Evolutionary conservation across 192 early-diverging fungal genomes (phyloP).

Genomic region (Helicostylum pulchrum): DNA sequence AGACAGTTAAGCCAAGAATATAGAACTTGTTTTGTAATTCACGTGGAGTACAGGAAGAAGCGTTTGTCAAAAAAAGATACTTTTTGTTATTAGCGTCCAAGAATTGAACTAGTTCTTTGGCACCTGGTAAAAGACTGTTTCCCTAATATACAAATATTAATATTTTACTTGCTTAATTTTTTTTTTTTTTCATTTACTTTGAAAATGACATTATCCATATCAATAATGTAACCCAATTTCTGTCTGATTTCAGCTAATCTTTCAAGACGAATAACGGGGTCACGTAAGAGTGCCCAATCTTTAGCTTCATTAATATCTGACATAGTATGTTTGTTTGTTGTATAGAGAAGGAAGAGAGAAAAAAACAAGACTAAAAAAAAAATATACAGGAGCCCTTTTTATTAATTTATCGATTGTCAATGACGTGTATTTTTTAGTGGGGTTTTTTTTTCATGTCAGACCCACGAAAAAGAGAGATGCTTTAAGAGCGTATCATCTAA

Average conservation of each 20-base stretch:
- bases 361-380: background rate
- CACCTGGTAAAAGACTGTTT: conserved; percentile 47
- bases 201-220: conserved; percentile 64
- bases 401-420: background rate
- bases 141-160: conserved; percentile 25
- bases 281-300: conserved; percentile 26
- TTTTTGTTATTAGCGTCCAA: conserved; percentile 48
- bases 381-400: background rate
- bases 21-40: conserved; percentile 51
- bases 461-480: no score
- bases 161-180: background rate
- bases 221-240: conserved; percentile 54
- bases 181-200: conserved; percentile 30
- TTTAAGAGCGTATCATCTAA: no score
- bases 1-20: conserved; percentile 48
- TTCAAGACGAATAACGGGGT: conserved; percentile 24
- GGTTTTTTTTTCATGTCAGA: no score
- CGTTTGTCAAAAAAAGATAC: conserved; percentile 62
- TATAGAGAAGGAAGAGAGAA: background rate
- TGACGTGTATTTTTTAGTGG: no score
- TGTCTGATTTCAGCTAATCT: conserved; percentile 31
- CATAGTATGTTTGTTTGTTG: background rate
- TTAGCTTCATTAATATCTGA: background rate
- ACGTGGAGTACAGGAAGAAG: conserved; percentile 55
- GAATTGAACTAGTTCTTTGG: conserved; percentile 55